Conservation (phyloP, 2,329 filamentous ascomycete species). For the Fusarium sp. region DNA sequence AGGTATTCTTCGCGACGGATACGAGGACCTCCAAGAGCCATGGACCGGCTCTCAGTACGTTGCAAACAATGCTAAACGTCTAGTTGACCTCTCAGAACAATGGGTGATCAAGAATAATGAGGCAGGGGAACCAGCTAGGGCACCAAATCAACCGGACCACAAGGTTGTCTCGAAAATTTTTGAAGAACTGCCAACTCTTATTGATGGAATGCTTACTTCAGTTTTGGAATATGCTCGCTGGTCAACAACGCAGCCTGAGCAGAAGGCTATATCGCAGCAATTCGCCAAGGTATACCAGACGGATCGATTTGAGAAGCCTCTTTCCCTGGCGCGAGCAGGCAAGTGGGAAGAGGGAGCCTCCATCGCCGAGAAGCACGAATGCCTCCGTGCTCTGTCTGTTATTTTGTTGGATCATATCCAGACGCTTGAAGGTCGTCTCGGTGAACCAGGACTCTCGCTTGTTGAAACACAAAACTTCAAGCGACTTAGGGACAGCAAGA, state of each 20-base stretch:
- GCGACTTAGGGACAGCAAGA: conserved; percentile 56
- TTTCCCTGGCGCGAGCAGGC: conserved; percentile 65
- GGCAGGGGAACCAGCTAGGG: conserved; percentile 49
- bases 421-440: conserved; percentile 48
- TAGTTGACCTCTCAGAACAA: conserved; percentile 68
- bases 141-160: conserved; percentile 53
- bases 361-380: conserved; percentile 69
- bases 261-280: conserved; percentile 58
- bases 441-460: conserved; percentile 46
- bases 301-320: conserved; percentile 65
- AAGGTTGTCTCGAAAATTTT: conserved; percentile 60
- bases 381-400: conserved; percentile 67
- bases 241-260: conserved; percentile 59
- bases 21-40: conserved; percentile 78
- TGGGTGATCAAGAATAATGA: conserved; percentile 65
- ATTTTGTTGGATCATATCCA: conserved; percentile 68
- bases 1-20: conserved; percentile 73
- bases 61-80: conserved; percentile 71
- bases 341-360: conserved; percentile 70
- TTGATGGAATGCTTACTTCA: conserved; percentile 67
- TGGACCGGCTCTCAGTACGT: conserved; percentile 83
- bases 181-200: conserved; percentile 62
- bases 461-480: conserved; percentile 49
- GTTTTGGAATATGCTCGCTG: conserved; percentile 67
- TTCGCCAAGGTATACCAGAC: conserved; percentile 63